Base-by-base conservation (phyloP, 345 rosid genomes). In the Cardamine resedifolia region DNA sequence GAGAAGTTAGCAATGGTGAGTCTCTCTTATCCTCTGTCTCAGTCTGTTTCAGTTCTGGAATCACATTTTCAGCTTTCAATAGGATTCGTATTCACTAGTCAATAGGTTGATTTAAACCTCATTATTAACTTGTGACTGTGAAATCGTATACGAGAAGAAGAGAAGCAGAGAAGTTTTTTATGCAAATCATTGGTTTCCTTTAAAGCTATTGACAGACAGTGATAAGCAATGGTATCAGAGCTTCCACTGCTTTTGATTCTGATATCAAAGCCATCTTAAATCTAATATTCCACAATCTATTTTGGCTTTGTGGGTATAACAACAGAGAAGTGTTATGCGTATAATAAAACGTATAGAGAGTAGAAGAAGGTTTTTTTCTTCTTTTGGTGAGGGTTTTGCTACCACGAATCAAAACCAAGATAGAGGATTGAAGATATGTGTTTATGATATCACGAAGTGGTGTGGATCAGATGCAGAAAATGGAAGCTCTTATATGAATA, bases 1-100 rank as follows among this genome's bases (percentile, higher is more conserved):
- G 89, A 67, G 73, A 82, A 65, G 83, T 86, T 60, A 70, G 58
- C 68, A 80, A 64, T 62, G 88, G 90, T 86, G 50, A 69, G 53
- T 28, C 43, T 51, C 21, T 41, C 16, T 21, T 12, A 44, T 20
- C 31, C 41, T 55, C 36, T 44, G 20, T 4, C 38, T 20, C 43
- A 11, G 19, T 15, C 27, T 16, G 62, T 72, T 38, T 58, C 23
- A 23, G 8, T 18, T 41, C 14, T 56, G 12, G 66, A 47, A 38
- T 28, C 45, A 58, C 51, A 33, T 62, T 62, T 56, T 58, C 19
- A 45, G 57, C 70, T 36, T 52, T 14, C 28, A 2, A 33, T 66
- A 20, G 51, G 53, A 24, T 33, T 34, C 8, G 0, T 18, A 5
- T 27, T 10, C 24, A 38, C 26, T 16, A 45, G 19, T 47, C 10